Conservation (phyloP, 306 rosid genomes). For the Heteromeles arbutifolia region DNA sequence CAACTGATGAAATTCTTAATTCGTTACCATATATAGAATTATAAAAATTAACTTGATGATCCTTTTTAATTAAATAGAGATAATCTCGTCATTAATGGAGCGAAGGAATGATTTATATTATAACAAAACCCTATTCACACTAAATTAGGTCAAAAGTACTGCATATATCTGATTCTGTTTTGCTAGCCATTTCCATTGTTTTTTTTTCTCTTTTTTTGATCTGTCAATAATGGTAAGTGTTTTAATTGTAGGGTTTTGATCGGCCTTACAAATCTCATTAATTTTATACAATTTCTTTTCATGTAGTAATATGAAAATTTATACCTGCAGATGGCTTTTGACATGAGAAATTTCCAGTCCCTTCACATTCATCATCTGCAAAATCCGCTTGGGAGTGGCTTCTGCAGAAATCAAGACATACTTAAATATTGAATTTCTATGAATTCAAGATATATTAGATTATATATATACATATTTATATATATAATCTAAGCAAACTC, state of each 20-base stretch:
- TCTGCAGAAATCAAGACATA: slow-evolving; percentile 33
- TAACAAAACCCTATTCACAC: not conserved
- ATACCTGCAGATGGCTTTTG: slow-evolving; percentile 85
- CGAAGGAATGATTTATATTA: no score
- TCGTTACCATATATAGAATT: not conserved
- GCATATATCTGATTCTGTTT: not conserved
- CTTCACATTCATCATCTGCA: slow-evolving; percentile 63
- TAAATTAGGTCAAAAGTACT: not conserved
- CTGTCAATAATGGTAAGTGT: not conserved
- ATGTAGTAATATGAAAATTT: not conserved
- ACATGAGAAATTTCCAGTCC: slow-evolving; percentile 64
- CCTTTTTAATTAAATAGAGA: no score
- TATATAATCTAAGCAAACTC: not conserved
- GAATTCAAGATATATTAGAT: not conserved
- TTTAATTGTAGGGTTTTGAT: not conserved
- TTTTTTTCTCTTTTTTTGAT: not conserved
- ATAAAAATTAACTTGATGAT: no score
- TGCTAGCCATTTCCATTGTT: not conserved
- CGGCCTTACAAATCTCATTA: not conserved
- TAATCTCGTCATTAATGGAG: no score
- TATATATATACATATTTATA: not conserved
- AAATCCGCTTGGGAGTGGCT: slow-evolving; percentile 67
- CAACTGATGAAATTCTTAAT: not conserved
- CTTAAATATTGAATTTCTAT: not conserved
- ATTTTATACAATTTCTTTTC: not conserved